phyloP scores from a whole-genome alignment of 768 basidiomycete genomes.

The Kwoniella sp. region DNA sequence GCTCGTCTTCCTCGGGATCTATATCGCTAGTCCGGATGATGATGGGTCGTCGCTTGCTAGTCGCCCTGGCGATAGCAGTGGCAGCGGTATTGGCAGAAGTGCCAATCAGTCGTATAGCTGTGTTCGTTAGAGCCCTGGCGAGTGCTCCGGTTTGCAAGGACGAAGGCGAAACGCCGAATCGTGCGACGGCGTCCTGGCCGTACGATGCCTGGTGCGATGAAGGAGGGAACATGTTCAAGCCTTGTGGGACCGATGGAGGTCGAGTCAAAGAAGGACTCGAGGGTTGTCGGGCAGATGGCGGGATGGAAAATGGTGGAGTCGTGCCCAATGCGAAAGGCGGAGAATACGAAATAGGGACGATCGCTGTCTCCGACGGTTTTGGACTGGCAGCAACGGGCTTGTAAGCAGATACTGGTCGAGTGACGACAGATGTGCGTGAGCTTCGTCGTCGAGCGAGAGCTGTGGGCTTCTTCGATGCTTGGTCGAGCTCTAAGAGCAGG shows the following conservation, averaged over 20 bases:
- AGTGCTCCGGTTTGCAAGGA: slow-evolving; percentile 54
- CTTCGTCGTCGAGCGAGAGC: slow-evolving; percentile 54
- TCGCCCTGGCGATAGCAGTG: slow-evolving; percentile 41
- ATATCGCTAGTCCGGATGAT: slow-evolving; percentile 40
- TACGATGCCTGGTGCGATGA: slow-evolving; percentile 19
- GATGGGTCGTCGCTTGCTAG: slow-evolving; percentile 32
- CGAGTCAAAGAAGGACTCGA: slow-evolving; percentile 23
- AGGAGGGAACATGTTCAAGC: slow-evolving; percentile 43
- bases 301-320: slow-evolving; percentile 58
- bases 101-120: slow-evolving; percentile 57
- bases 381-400: slow-evolving; percentile 28
- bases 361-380: slow-evolving; percentile 4
- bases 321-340: slow-evolving; percentile 52
- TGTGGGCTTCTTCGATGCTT: slow-evolving; percentile 52
- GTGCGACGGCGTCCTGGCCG: slow-evolving; percentile 42
- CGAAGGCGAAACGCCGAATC: slow-evolving; percentile 49
- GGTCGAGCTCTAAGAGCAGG: slow-evolving; percentile 56
- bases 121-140: slow-evolving; percentile 57
- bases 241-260: slow-evolving; percentile 29
- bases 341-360: slow-evolving; percentile 51
- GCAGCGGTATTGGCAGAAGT: slow-evolving; percentile 45
- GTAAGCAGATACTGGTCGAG: slow-evolving; percentile 52
- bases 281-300: slow-evolving; percentile 29
- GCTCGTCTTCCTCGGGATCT: slow-evolving; percentile 66
- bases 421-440: slow-evolving; percentile 49